phyloP scores from a whole-genome alignment of 495 filamentous ascomycete genomes.

The Trichoderma gamsii region DNA sequence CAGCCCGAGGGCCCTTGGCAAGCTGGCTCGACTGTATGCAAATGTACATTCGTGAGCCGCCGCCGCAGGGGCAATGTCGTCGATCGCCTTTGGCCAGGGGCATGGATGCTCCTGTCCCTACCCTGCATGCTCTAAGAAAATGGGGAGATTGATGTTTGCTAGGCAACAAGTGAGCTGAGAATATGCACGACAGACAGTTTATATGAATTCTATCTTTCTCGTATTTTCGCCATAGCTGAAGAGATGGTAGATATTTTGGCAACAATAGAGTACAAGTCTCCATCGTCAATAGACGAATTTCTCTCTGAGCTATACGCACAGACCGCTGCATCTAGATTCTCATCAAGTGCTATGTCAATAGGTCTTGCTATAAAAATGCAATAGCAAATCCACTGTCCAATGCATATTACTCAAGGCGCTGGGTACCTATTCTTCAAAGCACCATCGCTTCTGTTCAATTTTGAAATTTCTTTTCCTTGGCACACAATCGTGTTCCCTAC shows the following conservation, averaged over 20 bases:
- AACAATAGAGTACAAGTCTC: no score
- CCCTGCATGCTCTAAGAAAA: not conserved
- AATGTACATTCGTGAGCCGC: not conserved
- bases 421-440: no score
- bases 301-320: not conserved
- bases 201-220: not conserved
- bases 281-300: no score
- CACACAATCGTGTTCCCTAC: no score
- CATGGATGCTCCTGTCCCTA: not conserved
- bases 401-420: no score
- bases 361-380: not conserved
- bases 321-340: not conserved
- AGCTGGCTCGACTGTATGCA: not conserved
- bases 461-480: no score
- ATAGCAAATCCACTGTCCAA: not conserved
- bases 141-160: not conserved
- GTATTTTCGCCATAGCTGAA: not conserved
- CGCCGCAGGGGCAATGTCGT: slow-evolving; percentile 7
- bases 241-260: not conserved
- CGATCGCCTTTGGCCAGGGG: slow-evolving; percentile 3
- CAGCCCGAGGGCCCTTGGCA: not conserved
- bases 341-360: not conserved
- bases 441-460: no score
- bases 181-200: not conserved
- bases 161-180: not conserved